Conservation (phyloP, 495 filamentous ascomycete species). For the Aspergillus sparsus region DNA sequence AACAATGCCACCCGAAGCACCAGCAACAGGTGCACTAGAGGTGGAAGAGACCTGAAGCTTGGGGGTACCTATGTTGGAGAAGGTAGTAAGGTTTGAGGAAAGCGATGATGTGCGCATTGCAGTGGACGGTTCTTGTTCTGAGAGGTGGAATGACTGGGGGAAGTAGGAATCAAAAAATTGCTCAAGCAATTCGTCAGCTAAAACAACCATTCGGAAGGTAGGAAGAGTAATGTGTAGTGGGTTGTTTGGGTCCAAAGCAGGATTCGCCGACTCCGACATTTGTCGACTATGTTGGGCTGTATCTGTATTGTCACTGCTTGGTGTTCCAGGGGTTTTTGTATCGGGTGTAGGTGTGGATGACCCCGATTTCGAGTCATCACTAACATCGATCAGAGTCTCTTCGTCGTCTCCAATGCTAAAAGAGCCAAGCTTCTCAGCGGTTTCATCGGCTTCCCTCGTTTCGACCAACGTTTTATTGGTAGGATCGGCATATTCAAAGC, state of each 20-base stretch:
- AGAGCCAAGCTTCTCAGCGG: conserved; percentile 53
- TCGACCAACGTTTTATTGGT: conserved; percentile 52
- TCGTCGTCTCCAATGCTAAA: conserved; percentile 82
- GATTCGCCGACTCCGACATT: conserved; percentile 63
- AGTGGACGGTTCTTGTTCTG: conserved; percentile 44
- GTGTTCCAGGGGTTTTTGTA: conserved; percentile 16
- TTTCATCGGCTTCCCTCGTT: conserved; percentile 30
- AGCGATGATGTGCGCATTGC: conserved; percentile 60
- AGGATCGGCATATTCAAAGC: conserved; percentile 98
- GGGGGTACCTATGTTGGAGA: conserved; percentile 63
- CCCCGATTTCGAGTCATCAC: conserved; percentile 35
- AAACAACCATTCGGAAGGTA: conserved; percentile 97
- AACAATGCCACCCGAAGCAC: conserved; percentile 53
- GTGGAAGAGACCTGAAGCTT: conserved; percentile 41
- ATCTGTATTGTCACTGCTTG: conserved; percentile 12
- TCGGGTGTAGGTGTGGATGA: conserved; percentile 21
- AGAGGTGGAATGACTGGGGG: conserved; percentile 69
- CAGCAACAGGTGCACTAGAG: conserved; percentile 43
- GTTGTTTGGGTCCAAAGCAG: conserved; percentile 86
- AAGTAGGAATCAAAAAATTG: conserved; percentile 90
- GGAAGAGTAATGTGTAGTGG: conserved; percentile 95
- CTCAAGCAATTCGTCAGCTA: conserved; percentile 93
- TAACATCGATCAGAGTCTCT: conserved; percentile 68
- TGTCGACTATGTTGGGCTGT: conserved; percentile 25
- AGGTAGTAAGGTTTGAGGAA: conserved; percentile 76